A percentile compares a stretch with the other conserved stretches of the same genome.
Evolutionary conservation across 73 alveolate genomes (phyloP).

Genomic region (Paramecium sonneborni): DNA sequence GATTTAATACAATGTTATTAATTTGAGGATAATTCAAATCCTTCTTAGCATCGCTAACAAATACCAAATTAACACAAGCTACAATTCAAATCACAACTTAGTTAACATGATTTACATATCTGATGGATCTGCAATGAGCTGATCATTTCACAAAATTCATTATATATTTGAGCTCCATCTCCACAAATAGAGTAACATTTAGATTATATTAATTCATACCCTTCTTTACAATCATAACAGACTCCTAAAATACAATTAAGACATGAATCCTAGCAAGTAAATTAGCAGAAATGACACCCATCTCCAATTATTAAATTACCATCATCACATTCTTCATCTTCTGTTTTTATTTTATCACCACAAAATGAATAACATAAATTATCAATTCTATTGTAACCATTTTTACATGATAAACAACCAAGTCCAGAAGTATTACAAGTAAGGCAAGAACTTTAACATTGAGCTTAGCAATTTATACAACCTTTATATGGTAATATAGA

Average conservation of each 20-base stretch:
- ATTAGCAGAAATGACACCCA: background rate
- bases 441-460: background rate
- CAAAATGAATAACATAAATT: background rate
- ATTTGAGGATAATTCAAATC: background rate
- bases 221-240: background rate
- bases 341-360: background rate
- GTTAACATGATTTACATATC: constrained; percentile 65
- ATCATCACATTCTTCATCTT: constrained; percentile 10
- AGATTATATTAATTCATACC: background rate
- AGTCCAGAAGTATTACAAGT: background rate
- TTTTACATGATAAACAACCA: background rate
- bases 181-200: background rate
- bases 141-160: background rate
- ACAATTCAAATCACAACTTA: too few relatives aligned
- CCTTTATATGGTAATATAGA: background rate
- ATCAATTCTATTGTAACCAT: background rate
- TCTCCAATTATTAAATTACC: background rate
- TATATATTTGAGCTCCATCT: background rate
- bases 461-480: background rate
- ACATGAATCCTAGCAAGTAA: background rate
- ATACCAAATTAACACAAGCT: too few relatives aligned
- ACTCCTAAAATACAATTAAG: background rate
- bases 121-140: background rate
- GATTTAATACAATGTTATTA: background rate
- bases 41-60: too few relatives aligned